These are phyloP conservation scores for Metschnikowia drakensbergensis DNA, from an alignment of 805 yeast species.

Conservation along the genomic window DNA sequence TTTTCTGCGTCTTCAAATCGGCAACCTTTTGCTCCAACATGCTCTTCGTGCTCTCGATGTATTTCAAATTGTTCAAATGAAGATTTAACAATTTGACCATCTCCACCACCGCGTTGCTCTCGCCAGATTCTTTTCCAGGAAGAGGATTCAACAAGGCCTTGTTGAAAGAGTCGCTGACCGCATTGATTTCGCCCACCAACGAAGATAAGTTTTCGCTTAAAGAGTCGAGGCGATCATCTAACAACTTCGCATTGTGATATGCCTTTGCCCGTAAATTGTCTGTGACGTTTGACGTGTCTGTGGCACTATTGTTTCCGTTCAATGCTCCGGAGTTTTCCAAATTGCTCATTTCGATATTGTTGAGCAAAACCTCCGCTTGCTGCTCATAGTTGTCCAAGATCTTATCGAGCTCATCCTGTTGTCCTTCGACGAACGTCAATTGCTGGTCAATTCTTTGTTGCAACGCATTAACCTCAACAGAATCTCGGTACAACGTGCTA, in stretches of 20 bases:
- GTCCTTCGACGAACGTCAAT: slow-evolving; percentile 78
- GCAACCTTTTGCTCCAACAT: slow-evolving; percentile 63
- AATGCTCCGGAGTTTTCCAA: slow-evolving; percentile 10
- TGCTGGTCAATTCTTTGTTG: slow-evolving; percentile 87
- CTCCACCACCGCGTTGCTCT: slow-evolving; percentile 50
- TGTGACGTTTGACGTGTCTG: slow-evolving; percentile 43
- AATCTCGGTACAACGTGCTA: slow-evolving; percentile 68
- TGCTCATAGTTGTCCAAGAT: slow-evolving; percentile 79
- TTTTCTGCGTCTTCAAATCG: slow-evolving; percentile 9
- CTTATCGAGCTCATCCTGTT: slow-evolving; percentile 85
- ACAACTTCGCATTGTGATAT: slow-evolving; percentile 76
- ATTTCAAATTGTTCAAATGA: slow-evolving; percentile 85
- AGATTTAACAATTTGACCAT: slow-evolving; percentile 79
- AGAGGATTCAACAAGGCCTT: slow-evolving; percentile 43
- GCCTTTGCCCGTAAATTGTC: slow-evolving; percentile 90
- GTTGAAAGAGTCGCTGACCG: slow-evolving; percentile 76
- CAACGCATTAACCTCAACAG: slow-evolving; percentile 77
- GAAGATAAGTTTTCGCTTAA: slow-evolving; percentile 74
- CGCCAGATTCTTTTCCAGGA: slow-evolving; percentile 24
- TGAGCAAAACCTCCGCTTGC: slow-evolving; percentile 55
- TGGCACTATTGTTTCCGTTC: slow-evolving; percentile 5
- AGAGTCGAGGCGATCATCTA: slow-evolving; percentile 75
- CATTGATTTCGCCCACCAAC: slow-evolving; percentile 76
- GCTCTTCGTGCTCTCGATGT: slow-evolving; percentile 73
- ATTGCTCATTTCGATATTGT: slow-evolving; percentile 31